A percentile compares a stretch with the other conserved stretches of the same genome.
Conservation (phyloP, 75 land plant genomes). For the Sequoia sempervirens region DNA sequence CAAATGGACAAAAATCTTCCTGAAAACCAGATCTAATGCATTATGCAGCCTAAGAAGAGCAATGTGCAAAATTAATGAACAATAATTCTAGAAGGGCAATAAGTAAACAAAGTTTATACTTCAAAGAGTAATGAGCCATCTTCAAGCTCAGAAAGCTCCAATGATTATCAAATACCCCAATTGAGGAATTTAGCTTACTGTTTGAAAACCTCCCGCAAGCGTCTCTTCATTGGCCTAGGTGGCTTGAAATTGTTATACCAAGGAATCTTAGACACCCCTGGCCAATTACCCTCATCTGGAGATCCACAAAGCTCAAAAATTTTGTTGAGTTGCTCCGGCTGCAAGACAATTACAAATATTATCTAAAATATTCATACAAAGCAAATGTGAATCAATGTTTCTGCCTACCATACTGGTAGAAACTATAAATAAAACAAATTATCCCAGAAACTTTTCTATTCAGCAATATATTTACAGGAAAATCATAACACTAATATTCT, state of each 20-base stretch:
- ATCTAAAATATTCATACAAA: neutral
- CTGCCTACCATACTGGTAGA: neutral
- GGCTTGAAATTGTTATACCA: constrained; percentile 89
- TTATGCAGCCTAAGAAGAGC: neutral
- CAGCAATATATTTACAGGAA: neutral
- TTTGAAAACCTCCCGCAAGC: constrained; percentile 76
- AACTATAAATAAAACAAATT: too few species aligned
- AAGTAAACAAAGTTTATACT: neutral
- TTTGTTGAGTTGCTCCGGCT: constrained; percentile 84
- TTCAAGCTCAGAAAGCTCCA: neutral
- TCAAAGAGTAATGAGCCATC: neutral
- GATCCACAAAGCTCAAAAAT: constrained; percentile 95
- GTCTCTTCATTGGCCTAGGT: constrained; percentile 59
- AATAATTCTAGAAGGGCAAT: neutral
- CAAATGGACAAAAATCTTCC: neutral
- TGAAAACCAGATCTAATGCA: neutral
- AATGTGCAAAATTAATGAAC: neutral
- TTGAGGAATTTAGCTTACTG: constrained; percentile 43
- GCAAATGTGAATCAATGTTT: neutral
- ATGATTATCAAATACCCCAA: neutral
- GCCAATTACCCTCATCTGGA: constrained; percentile 91
- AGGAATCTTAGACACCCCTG: constrained; percentile 87
- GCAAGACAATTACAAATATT: constrained; percentile 13
- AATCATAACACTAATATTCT: neutral
- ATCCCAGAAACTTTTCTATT: neutral